Base-by-base conservation (phyloP, 2,329 filamentous ascomycete genomes). In the Fusarium pseudonygamai region DNA sequence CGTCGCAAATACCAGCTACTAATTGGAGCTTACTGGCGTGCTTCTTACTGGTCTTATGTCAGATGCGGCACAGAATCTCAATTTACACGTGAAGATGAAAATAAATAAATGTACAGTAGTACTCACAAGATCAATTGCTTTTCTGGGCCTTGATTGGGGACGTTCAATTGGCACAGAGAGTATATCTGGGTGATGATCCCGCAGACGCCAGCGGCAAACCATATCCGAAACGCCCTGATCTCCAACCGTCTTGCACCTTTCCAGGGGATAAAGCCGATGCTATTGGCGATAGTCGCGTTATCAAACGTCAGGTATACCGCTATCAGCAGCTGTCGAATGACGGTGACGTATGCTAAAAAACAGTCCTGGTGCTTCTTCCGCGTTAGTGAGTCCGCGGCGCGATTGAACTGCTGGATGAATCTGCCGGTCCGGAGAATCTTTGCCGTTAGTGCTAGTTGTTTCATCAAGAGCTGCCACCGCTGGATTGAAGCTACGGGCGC, bases 191-290 rank as follows among this genome's bases (percentile, higher is more conserved):
- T 26, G 22, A 71, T 9, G 18, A 71, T 24, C 16, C 68, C 40
- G 26, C 42, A 62, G 36, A 62, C 20, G 28, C 36, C 37, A 20
- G 56, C 47, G 36, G 57, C 61, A 36, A 70, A 66, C 67, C 67
- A 70, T 37, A 66, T n/a, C 20, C 67, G 67, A 16, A 66, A 70
- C 4, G 60, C 67, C 7, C 49, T 46, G 15, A 26, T 46, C 16
- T 71, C 67, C 14, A 71, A 16, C 9, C 22, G n/a, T 24, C 30
- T 71, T 22, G 60, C 67, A 12, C 60, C 53, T 34, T 72, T 72
- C 63, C 47, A 57, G 30, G 68, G 68, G 7, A 69, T 45, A 10
- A 72, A 63, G 30, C 69, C 63, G 34, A 72, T 71, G n/a, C 68
- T 72, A 46, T 72, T 64, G 15, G 64, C 40, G 20, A 72, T 42